phyloP scores from a whole-genome alignment of 2,329 filamentous ascomycete species.

The Ceratocystis alfenasii region DNA sequence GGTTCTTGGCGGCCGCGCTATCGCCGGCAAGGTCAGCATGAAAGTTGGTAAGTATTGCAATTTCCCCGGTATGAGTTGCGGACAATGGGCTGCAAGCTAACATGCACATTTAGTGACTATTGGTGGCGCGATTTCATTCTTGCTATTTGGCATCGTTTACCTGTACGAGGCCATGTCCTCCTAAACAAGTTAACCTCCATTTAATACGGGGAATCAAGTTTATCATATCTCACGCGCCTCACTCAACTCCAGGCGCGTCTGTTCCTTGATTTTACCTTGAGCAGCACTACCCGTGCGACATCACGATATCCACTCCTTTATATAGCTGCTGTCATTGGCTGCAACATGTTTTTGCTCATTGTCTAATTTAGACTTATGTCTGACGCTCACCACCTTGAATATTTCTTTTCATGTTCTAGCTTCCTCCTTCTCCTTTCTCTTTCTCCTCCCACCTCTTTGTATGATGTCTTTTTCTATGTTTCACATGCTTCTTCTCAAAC shows the following conservation, averaged over 20 bases:
- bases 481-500: conserved; percentile 7
- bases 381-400: neutral
- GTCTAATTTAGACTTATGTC: conserved; percentile 1
- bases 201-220: neutral
- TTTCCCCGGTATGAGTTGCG: conserved; percentile 25
- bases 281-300: neutral
- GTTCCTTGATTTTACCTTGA: neutral
- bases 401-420: conserved; percentile 1
- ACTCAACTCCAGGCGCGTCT: neutral
- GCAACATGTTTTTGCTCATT: neutral
- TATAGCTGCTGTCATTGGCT: conserved; percentile 2
- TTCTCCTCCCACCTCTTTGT: conserved; percentile 7
- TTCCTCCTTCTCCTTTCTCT: conserved; percentile 4
- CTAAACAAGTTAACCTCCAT: conserved; percentile 26
- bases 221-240: neutral
- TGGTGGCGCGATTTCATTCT: conserved; percentile 79
- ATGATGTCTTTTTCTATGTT: conserved; percentile 2
- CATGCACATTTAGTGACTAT: conserved; percentile 58
- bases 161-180: conserved; percentile 61
- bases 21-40: conserved; percentile 88
- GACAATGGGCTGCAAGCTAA: conserved; percentile 10
- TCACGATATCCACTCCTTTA: conserved; percentile 10
- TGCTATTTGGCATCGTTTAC: conserved; percentile 87
- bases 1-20: conserved; percentile 80
- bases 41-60: conserved; percentile 66